phyloP scores from a whole-genome alignment of 2,329 filamentous ascomycete species.

The Fusarium oxysporum region DNA sequence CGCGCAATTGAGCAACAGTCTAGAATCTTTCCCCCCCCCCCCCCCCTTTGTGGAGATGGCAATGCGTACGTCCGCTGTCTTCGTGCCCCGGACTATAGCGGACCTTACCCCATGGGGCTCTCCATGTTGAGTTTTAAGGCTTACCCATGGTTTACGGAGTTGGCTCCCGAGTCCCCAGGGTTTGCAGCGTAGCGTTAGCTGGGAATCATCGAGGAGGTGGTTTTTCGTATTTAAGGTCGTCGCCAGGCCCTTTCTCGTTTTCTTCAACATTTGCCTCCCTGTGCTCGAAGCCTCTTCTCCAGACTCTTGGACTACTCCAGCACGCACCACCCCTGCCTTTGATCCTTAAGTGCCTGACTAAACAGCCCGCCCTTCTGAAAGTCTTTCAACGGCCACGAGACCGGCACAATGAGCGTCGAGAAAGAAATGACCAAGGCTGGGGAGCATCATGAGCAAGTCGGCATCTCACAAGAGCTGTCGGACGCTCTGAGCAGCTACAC shows the following conservation, averaged over 20 bases:
- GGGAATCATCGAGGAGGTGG: neutral
- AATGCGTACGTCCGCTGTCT: neutral
- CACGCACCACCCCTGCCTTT: neutral
- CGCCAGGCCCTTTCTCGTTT: neutral
- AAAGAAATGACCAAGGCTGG: neutral
- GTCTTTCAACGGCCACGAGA: fast-evolving
- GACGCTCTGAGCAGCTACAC: neutral
- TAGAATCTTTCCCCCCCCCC: neutral
- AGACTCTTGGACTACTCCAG: neutral
- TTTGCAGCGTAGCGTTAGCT: neutral
- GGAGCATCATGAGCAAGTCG: neutral
- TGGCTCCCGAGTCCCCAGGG: neutral
- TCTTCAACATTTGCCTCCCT: too few species aligned
- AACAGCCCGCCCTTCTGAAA: neutral
- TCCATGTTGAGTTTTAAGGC: neutral
- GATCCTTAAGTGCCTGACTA: neutral
- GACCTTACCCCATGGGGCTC: neutral
- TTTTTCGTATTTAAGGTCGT: neutral
- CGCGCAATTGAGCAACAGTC: neutral
- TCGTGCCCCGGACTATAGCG: neutral
- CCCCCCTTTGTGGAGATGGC: neutral
- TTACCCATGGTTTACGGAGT: neutral
- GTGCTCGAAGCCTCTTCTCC: neutral
- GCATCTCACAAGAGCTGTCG: neutral
- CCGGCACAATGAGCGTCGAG: neutral